A percentile compares a stretch with the other conserved stretches of the same genome.
phyloP scores from a whole-genome alignment of 129 eudicot genomes.

The Calendula officinalis region DNA sequence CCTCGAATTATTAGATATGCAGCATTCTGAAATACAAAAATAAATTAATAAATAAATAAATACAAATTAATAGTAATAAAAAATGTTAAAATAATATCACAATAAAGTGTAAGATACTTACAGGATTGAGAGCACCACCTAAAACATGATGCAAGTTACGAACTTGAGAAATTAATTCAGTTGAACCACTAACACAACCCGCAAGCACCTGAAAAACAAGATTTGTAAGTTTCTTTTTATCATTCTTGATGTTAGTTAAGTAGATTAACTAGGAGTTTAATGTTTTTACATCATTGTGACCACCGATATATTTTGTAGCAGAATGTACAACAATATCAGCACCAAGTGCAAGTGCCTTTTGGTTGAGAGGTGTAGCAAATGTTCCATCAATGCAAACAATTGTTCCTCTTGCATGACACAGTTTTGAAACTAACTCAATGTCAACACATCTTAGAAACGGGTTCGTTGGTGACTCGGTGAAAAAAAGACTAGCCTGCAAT shows the following conservation, averaged over 20 bases:
- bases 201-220: conserved; percentile 67
- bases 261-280: not conserved
- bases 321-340: conserved; percentile 88
- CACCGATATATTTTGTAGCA: conserved; percentile 79
- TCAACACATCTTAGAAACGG: conserved; percentile 89
- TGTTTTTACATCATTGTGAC: conserved; percentile 80
- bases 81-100: not conserved
- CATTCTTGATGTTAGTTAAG: not conserved
- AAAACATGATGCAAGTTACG: conserved; percentile 85
- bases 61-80: not conserved
- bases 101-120: conserved; percentile 30
- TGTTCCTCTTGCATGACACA: conserved; percentile 78
- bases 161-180: conserved; percentile 54
- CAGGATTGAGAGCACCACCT: conserved; percentile 91
- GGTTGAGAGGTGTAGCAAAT: conserved; percentile 88
- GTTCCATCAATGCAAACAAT: conserved; percentile 88
- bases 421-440: conserved; percentile 81
- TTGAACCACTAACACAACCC: conserved; percentile 83
- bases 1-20: conserved; percentile 82
- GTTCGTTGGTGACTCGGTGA: conserved; percentile 90
- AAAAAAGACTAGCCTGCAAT: conserved; percentile 72
- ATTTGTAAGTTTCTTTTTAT: not conserved
- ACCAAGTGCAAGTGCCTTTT: conserved; percentile 87
- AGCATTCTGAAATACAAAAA: conserved; percentile 54
- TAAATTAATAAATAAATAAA: not conserved